A percentile compares a stretch with the other conserved stretches of the same genome.
Evolutionary conservation across 371 early-diverging fungal genomes (phyloP).

Genomic region (Mucor ambiguus): DNA sequence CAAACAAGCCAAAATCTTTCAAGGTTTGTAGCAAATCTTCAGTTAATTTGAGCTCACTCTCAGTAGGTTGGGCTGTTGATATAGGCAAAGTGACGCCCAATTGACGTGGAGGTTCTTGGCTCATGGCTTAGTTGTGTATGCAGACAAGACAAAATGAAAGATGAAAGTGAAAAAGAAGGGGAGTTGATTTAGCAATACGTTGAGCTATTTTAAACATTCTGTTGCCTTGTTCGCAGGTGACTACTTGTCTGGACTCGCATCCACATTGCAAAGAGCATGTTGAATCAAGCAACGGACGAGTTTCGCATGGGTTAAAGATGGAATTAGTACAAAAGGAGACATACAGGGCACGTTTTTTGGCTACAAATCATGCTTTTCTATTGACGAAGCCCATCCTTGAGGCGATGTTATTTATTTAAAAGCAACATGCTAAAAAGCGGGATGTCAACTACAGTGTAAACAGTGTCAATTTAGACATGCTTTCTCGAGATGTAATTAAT

Average conservation of each 20-base stretch:
- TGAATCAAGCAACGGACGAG: background rate
- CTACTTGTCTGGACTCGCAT: background rate
- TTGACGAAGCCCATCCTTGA: background rate
- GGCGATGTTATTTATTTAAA: background rate
- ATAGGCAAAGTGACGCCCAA: conserved; percentile 74
- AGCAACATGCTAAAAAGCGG: background rate
- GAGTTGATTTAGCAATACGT: background rate
- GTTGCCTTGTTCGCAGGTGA: background rate
- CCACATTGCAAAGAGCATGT: background rate
- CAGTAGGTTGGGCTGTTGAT: conserved; percentile 49
- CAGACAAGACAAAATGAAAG: no score
- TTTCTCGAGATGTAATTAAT: background rate
- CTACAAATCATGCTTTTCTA: no score
- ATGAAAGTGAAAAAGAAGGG: background rate
- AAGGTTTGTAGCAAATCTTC: conserved; percentile 66
- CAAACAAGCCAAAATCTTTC: conserved; percentile 73
- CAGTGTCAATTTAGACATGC: background rate
- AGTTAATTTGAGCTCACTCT: conserved; percentile 66
- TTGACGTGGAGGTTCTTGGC: conserved; percentile 31
- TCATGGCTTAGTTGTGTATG: conserved; percentile 33
- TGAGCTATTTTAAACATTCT: background rate
- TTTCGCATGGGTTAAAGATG: background rate
- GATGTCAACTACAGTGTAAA: background rate
- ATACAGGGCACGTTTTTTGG: no score
- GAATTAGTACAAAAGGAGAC: background rate